A percentile compares a stretch with the other conserved stretches of the same genome.
Conservation (phyloP, 2,329 filamentous ascomycete species). For the Fusarium equiseti region DNA sequence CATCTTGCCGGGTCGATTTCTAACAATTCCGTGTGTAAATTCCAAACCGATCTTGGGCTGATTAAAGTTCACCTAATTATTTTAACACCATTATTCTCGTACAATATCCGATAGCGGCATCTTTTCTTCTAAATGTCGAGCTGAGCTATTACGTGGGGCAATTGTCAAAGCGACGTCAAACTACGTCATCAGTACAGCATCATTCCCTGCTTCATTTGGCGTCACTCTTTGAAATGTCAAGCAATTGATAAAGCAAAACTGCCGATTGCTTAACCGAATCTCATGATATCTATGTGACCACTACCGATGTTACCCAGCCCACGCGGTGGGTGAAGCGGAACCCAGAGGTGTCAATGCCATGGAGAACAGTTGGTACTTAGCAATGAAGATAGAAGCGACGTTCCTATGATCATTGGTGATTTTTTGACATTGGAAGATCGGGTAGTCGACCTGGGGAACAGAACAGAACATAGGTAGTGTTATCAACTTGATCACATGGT, state of each 20-base stretch:
- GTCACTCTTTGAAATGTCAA: constrained; percentile 5
- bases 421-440: too few species aligned
- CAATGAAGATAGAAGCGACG: too few species aligned
- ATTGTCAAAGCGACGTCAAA: constrained; percentile 21
- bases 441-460: too few species aligned
- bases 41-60: not conserved
- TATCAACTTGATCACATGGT: too few species aligned
- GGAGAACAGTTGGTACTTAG: too few species aligned
- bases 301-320: not conserved
- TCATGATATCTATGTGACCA: not conserved
- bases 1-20: constrained; percentile 4
- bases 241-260: not conserved
- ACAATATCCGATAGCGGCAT: not conserved
- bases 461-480: too few species aligned
- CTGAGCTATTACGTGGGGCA: constrained; percentile 9
- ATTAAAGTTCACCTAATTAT: not conserved
- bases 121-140: not conserved
- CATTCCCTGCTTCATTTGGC: constrained; percentile 17
- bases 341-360: too few species aligned
- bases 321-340: too few species aligned
- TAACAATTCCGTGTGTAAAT: constrained; percentile 2
- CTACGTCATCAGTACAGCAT: constrained; percentile 38
- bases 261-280: not conserved
- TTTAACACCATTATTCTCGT: not conserved
- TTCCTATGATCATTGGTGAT: too few species aligned